Conservation (phyloP, 768 basidiomycete genomes). For the Suillus occidentalis region DNA sequence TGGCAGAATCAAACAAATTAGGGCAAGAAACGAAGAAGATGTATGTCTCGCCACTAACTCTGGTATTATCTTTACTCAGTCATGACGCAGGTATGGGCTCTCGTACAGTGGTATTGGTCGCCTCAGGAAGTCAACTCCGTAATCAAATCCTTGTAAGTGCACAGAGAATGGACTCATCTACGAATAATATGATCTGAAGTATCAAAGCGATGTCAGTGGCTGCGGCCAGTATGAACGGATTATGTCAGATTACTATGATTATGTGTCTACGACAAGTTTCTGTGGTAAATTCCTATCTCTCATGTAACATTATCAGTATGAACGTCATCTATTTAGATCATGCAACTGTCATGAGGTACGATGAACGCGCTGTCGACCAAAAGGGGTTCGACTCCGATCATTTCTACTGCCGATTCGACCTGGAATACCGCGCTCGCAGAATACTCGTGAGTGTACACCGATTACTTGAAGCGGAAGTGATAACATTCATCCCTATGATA, state of each 20-base stretch:
- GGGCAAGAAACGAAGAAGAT: slow-evolving; percentile 29
- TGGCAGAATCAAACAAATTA: slow-evolving; percentile 47
- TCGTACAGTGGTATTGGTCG: slow-evolving; percentile 57
- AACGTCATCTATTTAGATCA: slow-evolving; percentile 34
- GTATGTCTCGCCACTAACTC: slow-evolving; percentile 18
- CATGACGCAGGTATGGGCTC: slow-evolving; percentile 47
- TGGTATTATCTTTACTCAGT: neutral
- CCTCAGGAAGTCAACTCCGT: slow-evolving; percentile 44
- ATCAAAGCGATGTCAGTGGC: slow-evolving; percentile 35
- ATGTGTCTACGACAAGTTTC: slow-evolving; percentile 45
- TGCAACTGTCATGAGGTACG: slow-evolving; percentile 34
- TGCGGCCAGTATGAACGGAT: slow-evolving; percentile 52
- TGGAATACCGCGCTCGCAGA: slow-evolving; percentile 34
- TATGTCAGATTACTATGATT: slow-evolving; percentile 48
- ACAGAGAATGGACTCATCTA: neutral
- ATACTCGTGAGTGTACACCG: slow-evolving; percentile 35
- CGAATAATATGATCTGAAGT: neutral
- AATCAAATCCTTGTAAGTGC: slow-evolving; percentile 50
- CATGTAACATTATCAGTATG: neutral
- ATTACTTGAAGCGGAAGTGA: neutral
- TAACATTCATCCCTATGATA: slow-evolving; percentile 19
- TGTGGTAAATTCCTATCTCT: slow-evolving; percentile 36
- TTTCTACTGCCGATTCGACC: slow-evolving; percentile 50
- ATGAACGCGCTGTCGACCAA: slow-evolving; percentile 41
- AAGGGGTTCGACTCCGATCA: slow-evolving; percentile 36